These are phyloP conservation scores for Quercus alba DNA, from an alignment of 306 rosid genomes.

Conservation along the genomic window DNA sequence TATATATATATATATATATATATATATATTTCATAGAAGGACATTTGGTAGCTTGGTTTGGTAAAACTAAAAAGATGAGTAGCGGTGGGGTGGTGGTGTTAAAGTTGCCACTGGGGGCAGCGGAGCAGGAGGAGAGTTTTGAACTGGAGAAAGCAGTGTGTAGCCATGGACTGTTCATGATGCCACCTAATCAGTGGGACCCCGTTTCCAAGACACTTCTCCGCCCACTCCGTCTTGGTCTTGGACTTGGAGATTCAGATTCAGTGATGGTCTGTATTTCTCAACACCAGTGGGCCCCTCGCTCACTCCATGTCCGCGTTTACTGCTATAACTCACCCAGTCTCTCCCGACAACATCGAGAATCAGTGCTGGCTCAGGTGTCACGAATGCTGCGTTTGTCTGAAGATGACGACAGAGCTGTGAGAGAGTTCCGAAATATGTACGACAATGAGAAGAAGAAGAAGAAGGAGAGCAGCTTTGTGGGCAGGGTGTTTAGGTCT, in stretches of 20 bases:
- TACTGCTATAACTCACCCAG: neutral
- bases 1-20: no score
- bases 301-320: conserved; percentile 11
- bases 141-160: conserved; percentile 42
- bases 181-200: conserved; percentile 57
- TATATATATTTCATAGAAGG: no score
- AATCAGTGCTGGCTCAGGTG: conserved; percentile 30
- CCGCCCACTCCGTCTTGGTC: conserved; percentile 39
- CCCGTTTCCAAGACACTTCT: conserved; percentile 44
- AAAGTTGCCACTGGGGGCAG: conserved; percentile 29
- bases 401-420: conserved; percentile 29
- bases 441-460: neutral
- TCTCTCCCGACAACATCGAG: conserved; percentile 14
- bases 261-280: conserved; percentile 29
- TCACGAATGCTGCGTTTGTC: conserved; percentile 52
- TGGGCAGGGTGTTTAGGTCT: conserved; percentile 48
- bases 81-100: neutral
- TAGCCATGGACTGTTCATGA: conserved; percentile 59
- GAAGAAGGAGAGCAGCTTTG: conserved; percentile 15
- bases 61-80: neutral
- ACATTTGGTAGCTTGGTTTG: no score
- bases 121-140: conserved; percentile 11
- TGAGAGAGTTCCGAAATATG: conserved; percentile 24
- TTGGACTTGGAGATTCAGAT: no score
- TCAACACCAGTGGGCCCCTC: conserved; percentile 10